phyloP scores from a whole-genome alignment of 2,329 filamentous ascomycete species.

The Zymoseptoria crescenta region DNA sequence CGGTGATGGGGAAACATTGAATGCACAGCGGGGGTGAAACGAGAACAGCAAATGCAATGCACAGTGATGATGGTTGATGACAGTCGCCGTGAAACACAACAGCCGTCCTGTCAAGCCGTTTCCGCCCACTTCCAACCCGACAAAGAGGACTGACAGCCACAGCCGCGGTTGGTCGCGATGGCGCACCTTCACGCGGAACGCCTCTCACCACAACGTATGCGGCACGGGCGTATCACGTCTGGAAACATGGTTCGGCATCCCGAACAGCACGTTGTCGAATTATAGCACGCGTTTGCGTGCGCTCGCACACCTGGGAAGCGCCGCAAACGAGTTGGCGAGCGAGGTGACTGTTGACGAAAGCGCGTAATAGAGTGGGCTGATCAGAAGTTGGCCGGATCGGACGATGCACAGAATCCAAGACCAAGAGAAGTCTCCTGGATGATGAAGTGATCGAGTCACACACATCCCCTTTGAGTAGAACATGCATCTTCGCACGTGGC shows the following conservation, averaged over 20 bases:
- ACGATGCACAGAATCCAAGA: not conserved
- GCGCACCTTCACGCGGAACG: not conserved
- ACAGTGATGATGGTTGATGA: not conserved
- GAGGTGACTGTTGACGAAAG: not conserved
- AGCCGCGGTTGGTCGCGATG: not conserved
- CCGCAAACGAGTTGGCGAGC: not conserved
- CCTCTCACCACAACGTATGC: not conserved
- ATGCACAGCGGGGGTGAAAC: not conserved
- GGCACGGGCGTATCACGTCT: not conserved
- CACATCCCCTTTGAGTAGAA: not conserved
- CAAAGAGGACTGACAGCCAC: not conserved
- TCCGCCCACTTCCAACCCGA: not conserved
- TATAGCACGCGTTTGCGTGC: not conserved
- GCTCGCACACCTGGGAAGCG: too few species aligned
- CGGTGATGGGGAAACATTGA: not conserved
- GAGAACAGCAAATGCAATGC: not conserved
- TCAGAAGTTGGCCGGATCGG: not conserved
- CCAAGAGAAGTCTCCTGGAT: not conserved
- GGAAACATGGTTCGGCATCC: not conserved
- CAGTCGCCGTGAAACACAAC: not conserved
- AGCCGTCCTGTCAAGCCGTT: not conserved
- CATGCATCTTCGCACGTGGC: conserved; percentile 1
- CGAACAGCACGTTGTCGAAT: not conserved
- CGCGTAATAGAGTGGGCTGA: not conserved
- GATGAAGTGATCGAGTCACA: not conserved